Base-by-base conservation (phyloP, 257 asterid species). In the Nicotiana sylvestris region DNA sequence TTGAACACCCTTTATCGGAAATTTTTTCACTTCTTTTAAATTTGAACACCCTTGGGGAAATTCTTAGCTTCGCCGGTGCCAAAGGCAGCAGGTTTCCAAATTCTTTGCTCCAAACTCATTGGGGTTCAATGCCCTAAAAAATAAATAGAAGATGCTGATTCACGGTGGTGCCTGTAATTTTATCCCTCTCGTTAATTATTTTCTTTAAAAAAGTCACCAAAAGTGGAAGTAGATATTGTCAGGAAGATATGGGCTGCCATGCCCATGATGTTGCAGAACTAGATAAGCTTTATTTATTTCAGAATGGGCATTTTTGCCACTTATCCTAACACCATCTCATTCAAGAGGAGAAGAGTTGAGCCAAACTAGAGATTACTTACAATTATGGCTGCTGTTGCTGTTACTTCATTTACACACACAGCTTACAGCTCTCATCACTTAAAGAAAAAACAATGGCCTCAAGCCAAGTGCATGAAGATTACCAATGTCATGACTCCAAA, bases 301-400 rank as follows among this genome's bases (percentile, higher is more conserved):
- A 84, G 87, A 77, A 64, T 83, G 90, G 88, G 91, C 88, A 82
- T 81, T 43, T 81, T 83, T 77, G 70, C 83, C 5, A 65, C 57
- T 77, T 66, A 78, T 81, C 60, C 21, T 43, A 77, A 76, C 56
- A 33, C 43, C 78, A 76, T 51, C 16, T 51, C 27, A 60, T 37
- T 66, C 66, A 81, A 84, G 78, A 83, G 6, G 5, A 83, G 76
- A 78, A 81, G 76, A 76, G n/a, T 83, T 56, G 65, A 33, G 56
- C 9, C 76, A 39, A 66, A 66, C 18, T 2, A 32, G 62, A 64
- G 25, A 37, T 56, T 81, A 77, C 74, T 60, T 15, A 8, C 27
- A 78, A 53, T n/a, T 29, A 92, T 91, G 97, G 92, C 93, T 81
- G 88, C 91, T 62, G 70, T 89, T 78, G 87, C 89, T 80, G 84